These are phyloP conservation scores for Hirschioporus abietinus DNA, from an alignment of 768 basidiomycete genomes.

Conservation along the genomic window DNA sequence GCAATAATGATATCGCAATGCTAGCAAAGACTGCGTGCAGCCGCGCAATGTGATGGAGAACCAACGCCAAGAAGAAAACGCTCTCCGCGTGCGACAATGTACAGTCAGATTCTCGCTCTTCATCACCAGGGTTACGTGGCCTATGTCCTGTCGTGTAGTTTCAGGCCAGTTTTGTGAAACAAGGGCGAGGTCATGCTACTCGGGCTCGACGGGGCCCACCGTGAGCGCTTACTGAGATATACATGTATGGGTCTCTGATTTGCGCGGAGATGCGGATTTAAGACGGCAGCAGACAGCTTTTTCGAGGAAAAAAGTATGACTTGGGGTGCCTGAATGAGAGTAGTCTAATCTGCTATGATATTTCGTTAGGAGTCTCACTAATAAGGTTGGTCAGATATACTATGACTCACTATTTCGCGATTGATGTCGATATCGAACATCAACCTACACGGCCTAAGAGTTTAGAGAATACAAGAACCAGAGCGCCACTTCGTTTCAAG, in stretches of 20 bases:
- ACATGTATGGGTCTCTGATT: background rate
- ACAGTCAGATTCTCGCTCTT: too few species aligned
- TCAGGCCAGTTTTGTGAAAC: too few species aligned
- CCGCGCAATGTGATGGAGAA: background rate
- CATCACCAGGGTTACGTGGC: too few species aligned
- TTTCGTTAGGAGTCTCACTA: too few species aligned
- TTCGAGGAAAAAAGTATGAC: too few species aligned
- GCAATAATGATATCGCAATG: background rate
- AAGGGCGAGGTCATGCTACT: too few species aligned
- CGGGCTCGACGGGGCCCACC: too few species aligned
- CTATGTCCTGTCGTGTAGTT: too few species aligned
- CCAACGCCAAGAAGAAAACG: background rate
- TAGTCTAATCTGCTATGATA: too few species aligned
- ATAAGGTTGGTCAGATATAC: too few species aligned
- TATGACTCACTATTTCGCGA: background rate
- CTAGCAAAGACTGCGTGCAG: background rate
- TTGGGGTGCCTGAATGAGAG: too few species aligned
- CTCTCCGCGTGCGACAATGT: too few species aligned
- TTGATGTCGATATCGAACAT: background rate
- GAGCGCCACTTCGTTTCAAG: background rate
- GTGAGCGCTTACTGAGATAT: background rate
- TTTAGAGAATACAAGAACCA: background rate
- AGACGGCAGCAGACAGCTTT: background rate
- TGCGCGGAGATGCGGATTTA: background rate
- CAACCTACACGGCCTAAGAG: background rate